Evolutionary conservation across 2,329 filamentous ascomycete genomes (phyloP).

Genomic region (Cephalotrichum gorgonifer): DNA sequence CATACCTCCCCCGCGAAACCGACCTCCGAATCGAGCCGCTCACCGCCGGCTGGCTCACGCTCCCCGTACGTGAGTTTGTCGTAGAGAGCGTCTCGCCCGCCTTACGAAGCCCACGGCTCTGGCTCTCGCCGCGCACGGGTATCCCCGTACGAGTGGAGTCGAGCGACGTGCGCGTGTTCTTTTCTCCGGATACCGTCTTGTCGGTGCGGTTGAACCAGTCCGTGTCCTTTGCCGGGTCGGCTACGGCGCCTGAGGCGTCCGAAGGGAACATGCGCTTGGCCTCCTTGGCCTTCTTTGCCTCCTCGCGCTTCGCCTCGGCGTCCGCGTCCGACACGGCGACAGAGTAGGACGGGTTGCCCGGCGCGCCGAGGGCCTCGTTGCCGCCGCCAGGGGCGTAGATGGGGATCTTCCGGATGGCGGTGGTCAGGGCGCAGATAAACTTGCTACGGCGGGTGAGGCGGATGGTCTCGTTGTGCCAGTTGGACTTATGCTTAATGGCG

Average conservation of each 20-base stretch:
- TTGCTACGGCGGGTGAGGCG: conserved; percentile 77
- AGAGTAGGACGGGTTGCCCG: conserved; percentile 70
- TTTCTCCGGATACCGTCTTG: background rate
- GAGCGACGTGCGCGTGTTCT: conserved; percentile 2
- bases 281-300: conserved; percentile 46
- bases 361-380: conserved; percentile 47
- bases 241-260: too few species aligned
- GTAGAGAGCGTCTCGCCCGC: conserved; percentile 32
- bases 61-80: conserved; percentile 1
- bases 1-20: conserved; percentile 23
- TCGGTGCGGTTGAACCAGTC: conserved; percentile 2
- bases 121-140: conserved; percentile 22
- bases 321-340: conserved; percentile 63
- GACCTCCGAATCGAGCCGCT: background rate
- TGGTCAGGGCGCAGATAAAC: conserved; percentile 88
- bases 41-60: conserved; percentile 12
- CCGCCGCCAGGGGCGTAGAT: conserved; percentile 75
- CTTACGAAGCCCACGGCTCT: conserved; percentile 33
- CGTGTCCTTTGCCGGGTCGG: background rate
- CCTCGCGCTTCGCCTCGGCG: conserved; percentile 52
- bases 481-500: conserved; percentile 84
- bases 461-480: conserved; percentile 80
- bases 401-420: conserved; percentile 77
- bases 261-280: conserved; percentile 56
- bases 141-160: background rate